Evolutionary conservation across 192 early-diverging fungal genomes (phyloP).

Genomic region (Coemansia sp.): DNA sequence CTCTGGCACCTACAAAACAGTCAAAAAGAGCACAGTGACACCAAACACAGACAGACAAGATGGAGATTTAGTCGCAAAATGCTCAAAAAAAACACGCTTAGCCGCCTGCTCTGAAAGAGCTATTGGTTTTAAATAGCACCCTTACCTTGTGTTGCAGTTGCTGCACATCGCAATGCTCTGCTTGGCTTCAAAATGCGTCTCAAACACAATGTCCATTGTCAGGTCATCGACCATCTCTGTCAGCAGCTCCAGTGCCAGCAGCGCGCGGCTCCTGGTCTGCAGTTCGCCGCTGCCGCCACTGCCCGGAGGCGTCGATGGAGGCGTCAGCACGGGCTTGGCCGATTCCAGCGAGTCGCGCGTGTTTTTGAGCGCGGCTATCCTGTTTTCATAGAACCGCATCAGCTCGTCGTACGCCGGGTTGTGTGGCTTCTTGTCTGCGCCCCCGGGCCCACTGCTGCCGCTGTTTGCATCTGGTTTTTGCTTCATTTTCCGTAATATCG

Average conservation of each 20-base stretch:
- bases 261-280: conserved; percentile 23
- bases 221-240: conserved; percentile 71
- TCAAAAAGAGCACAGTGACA: not conserved
- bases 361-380: conserved; percentile 30
- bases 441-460: conserved; percentile 11
- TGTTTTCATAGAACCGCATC: conserved; percentile 40
- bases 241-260: conserved; percentile 42
- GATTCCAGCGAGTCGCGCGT: conserved; percentile 40
- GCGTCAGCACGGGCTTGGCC: conserved; percentile 24
- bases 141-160: conserved; percentile 76
- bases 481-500: conserved; percentile 6
- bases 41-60: too few species aligned
- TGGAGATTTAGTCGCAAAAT: too few species aligned
- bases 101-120: not conserved
- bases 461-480: conserved; percentile 14
- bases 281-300: conserved; percentile 2
- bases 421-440: conserved; percentile 5
- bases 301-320: conserved; percentile 19
- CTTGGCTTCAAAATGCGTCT: conserved; percentile 69
- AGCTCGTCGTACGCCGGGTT: conserved; percentile 44
- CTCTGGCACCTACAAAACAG: conserved; percentile 54
- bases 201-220: conserved; percentile 70
- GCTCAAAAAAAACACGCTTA: not conserved
- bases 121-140: not conserved
- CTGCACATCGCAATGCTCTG: conserved; percentile 62